Base-by-base conservation (phyloP, 176 grass and related monocot species). In the Poa annua region DNA sequence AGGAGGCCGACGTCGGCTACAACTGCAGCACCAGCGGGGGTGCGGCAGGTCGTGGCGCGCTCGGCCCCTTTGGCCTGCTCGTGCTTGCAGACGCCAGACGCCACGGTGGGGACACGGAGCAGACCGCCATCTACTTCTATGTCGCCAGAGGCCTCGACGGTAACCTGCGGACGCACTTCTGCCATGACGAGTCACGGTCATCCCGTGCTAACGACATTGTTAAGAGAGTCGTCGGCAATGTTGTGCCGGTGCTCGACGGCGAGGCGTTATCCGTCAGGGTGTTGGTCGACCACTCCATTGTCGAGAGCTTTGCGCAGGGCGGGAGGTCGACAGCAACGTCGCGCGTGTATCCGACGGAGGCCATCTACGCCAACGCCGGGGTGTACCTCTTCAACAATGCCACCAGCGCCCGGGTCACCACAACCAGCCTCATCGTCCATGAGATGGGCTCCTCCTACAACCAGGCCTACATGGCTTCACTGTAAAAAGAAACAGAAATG, bases 381-480 rank as follows among this genome's bases (percentile, higher is more conserved):
- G 72, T 95, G 17, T 95, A 83, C 75, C 89, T 98, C 8, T 98
- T 98, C 86, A 98, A 98, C 85, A 98, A 98, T 51, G 96, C 89
- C 50, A 98, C 90, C 29, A 13, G 44, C n/a, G 91, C 69, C 9
- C 72, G 42, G 0, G 89, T 98, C 69, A 90, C 76, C 0, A 75
- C 84, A 11, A 97, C 86, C 71, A 87, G 74, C 5, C 62, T 97
- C 81, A 63, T 87, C 16, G 75, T 91, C 10, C 93, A 93, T 79
- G 90, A 97, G 76, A 94, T 97, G 92, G 81, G 86, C 79, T 89
- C 90, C 0, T 94, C 95, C 1, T 93, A 87, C 62, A 91, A 93
- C 77, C 91, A 94, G 20, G 71, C 38, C 48, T 93, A 87, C 62
- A 53, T 83, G 24, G 69, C 69, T 17, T 57, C 55, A 6, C 7